phyloP scores from a whole-genome alignment of 805 yeast genomes.

The Suhomyces tanzawaensis region DNA sequence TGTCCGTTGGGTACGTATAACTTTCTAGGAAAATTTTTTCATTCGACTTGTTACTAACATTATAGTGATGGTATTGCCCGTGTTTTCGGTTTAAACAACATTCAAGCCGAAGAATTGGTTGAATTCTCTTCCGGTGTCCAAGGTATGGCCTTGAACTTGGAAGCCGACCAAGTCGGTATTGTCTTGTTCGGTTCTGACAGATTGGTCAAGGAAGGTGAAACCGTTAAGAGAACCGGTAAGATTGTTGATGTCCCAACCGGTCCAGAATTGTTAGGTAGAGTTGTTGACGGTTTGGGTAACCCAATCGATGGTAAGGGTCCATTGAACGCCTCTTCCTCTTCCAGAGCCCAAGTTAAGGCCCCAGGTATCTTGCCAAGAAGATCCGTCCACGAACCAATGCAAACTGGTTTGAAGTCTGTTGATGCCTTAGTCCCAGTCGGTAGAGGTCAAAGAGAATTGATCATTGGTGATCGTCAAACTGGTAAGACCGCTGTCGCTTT shows the following conservation, averaged over 20 bases:
- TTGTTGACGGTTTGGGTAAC: constrained; percentile 98
- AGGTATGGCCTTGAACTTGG: constrained; percentile 99
- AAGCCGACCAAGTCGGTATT: constrained; percentile 99
- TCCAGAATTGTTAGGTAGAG: constrained; percentile 97
- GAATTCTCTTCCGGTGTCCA: constrained; percentile 99
- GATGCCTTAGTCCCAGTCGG: constrained; percentile 99
- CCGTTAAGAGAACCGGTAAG: constrained; percentile 99
- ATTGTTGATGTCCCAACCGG: constrained; percentile 99
- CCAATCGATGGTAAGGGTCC: constrained; percentile 99
- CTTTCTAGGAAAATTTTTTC: constrained; percentile 45
- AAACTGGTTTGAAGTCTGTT: constrained; percentile 98
- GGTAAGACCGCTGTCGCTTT: constrained; percentile 99
- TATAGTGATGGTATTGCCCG: constrained; percentile 98
- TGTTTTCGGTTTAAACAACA: constrained; percentile 98
- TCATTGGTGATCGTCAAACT: constrained; percentile 99
- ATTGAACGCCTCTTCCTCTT: constrained; percentile 73
- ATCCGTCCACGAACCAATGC: constrained; percentile 98
- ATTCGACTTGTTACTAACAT: constrained; percentile 39
- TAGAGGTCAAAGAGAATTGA: constrained; percentile 99
- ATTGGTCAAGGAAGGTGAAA: constrained; percentile 98
- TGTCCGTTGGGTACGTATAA: constrained; percentile 66
- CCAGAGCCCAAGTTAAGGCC: constrained; percentile 99
- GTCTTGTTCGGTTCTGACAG: constrained; percentile 99
- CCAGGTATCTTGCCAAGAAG: constrained; percentile 99
- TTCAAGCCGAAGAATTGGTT: constrained; percentile 99